phyloP scores from a whole-genome alignment of 306 rosid genomes.

The Begonia masoniana region DNA sequence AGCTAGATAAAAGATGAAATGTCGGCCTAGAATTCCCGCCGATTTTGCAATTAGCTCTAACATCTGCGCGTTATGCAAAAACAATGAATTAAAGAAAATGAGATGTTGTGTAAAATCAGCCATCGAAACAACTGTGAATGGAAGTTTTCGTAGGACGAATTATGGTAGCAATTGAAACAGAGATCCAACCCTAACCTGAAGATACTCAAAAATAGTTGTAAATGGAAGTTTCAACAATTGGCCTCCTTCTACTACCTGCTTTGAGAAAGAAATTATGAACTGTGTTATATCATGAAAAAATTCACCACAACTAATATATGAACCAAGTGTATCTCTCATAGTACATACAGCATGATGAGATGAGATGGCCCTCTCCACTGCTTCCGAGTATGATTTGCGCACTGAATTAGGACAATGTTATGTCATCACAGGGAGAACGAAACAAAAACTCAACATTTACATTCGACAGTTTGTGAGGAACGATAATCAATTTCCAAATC shows the following conservation, averaged over 20 bases:
- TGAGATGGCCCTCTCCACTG: slow-evolving; percentile 52
- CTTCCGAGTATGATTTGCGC: slow-evolving; percentile 42
- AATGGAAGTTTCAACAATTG: slow-evolving; percentile 64
- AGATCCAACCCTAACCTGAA: slow-evolving; percentile 46
- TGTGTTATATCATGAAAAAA: slow-evolving; percentile 6
- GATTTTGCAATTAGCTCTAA: slow-evolving; percentile 46
- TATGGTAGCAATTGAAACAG: too few species aligned
- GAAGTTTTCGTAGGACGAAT: too few species aligned
- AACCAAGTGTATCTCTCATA: slow-evolving; percentile 2
- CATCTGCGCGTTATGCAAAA: slow-evolving; percentile 34
- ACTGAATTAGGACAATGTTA: slow-evolving; percentile 37
- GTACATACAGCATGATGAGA: slow-evolving; percentile 63
- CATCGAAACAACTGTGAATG: not conserved
- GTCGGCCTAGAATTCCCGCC: slow-evolving; percentile 33
- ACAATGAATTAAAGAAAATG: slow-evolving; percentile 1
- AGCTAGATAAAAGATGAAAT: slow-evolving; percentile 77
- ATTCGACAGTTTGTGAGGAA: too few species aligned
- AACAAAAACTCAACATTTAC: not conserved
- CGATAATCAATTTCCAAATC: too few species aligned
- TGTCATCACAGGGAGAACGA: slow-evolving; percentile 5
- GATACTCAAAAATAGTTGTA: slow-evolving; percentile 89
- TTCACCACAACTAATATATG: slow-evolving; percentile 5
- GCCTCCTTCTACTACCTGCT: slow-evolving; percentile 63
- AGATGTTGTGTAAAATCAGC: not conserved
- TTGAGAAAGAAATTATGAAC: slow-evolving; percentile 14